phyloP scores from a whole-genome alignment of 202 grass and related monocot species.

The Setaria viridis region DNA sequence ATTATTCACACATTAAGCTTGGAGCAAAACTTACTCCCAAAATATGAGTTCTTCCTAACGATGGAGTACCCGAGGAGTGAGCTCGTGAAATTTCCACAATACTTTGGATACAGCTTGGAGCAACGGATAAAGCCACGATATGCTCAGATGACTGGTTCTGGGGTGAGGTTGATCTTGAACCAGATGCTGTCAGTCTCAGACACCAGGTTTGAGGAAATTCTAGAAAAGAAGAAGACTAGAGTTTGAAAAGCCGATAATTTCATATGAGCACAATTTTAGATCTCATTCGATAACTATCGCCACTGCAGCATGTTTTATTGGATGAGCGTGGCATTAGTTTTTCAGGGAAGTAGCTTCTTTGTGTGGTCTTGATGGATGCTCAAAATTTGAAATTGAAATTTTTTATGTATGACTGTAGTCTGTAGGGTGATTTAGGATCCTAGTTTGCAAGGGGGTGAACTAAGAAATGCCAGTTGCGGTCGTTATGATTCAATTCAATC shows the following conservation, averaged over 20 bases:
- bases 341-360: slow-evolving; percentile 1
- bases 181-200: slow-evolving; percentile 72
- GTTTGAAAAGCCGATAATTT: slow-evolving; percentile 39
- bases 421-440: slow-evolving; percentile 15
- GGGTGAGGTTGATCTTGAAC: slow-evolving; percentile 77
- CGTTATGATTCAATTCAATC: not conserved
- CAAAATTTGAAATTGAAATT: not conserved
- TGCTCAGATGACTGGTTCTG: slow-evolving; percentile 57
- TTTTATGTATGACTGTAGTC: not conserved
- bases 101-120: slow-evolving; percentile 86
- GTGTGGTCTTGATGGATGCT: not conserved
- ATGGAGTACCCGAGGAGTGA: slow-evolving; percentile 81
- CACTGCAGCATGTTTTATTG: not conserved
- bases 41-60: slow-evolving; percentile 84
- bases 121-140: slow-evolving; percentile 80
- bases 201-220: slow-evolving; percentile 65
- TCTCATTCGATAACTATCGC: not conserved
- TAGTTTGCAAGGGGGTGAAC: not conserved
- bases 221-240: slow-evolving; percentile 56
- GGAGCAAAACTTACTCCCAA: slow-evolving; percentile 75
- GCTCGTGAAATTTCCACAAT: slow-evolving; percentile 92
- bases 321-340: not conserved
- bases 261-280: not conserved
- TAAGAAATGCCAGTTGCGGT: not conserved
- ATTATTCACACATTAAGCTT: slow-evolving; percentile 90